These are phyloP conservation scores for Talaromyces marneffei DNA, from an alignment of 2,329 filamentous ascomycete species.

Conservation along the genomic window DNA sequence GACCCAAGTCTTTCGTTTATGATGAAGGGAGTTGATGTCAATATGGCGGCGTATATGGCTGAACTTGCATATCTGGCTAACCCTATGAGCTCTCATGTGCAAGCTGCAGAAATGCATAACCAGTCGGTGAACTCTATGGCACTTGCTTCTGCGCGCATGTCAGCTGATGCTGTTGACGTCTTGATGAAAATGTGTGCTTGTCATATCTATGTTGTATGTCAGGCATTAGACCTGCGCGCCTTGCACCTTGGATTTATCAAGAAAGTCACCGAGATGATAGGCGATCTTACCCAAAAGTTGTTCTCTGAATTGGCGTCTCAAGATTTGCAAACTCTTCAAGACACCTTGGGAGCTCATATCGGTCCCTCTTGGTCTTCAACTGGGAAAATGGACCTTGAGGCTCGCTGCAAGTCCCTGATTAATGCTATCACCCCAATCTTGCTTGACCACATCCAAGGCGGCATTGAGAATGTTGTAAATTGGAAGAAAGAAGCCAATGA, in stretches of 20 bases:
- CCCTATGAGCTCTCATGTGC: conserved; percentile 57
- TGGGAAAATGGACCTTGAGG: neutral
- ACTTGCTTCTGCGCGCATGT: conserved; percentile 26
- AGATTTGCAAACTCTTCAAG: neutral
- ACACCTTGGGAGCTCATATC: neutral
- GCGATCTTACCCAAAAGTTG: neutral
- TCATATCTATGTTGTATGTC: neutral
- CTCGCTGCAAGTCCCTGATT: neutral
- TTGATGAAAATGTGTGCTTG: neutral
- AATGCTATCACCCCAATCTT: neutral
- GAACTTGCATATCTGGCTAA: conserved; percentile 58
- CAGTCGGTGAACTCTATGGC: conserved; percentile 62
- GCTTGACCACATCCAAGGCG: conserved; percentile 15
- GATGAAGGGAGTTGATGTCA: conserved; percentile 61
- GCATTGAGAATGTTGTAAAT: neutral
- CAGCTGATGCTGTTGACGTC: neutral
- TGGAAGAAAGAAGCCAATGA: neutral
- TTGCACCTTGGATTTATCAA: conserved; percentile 4
- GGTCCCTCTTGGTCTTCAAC: neutral
- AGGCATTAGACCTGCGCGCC: conserved; percentile 39
- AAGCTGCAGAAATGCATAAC: conserved; percentile 62
- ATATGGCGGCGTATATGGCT: conserved; percentile 58
- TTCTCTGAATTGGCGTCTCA: neutral
- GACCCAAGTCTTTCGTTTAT: conserved; percentile 54
- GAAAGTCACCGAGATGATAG: neutral